Evolutionary conservation across 2,329 filamentous ascomycete genomes (phyloP).

Genomic region (Tolypocladium nubicola): DNA sequence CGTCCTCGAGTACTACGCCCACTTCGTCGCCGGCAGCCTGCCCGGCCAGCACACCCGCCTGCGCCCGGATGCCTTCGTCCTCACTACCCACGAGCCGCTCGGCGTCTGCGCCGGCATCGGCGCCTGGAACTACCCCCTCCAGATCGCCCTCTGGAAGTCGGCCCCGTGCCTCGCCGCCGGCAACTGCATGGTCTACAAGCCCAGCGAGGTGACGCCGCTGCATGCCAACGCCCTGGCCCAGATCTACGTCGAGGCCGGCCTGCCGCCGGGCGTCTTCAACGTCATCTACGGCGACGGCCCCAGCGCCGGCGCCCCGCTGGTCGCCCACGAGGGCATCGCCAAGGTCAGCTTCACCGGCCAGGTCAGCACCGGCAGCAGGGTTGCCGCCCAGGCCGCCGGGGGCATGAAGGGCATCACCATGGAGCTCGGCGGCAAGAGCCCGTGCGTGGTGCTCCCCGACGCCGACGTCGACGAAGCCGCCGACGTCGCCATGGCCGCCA

Average conservation of each 20-base stretch:
- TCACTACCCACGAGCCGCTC: conserved; percentile 70
- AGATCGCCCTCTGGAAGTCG: conserved; percentile 85
- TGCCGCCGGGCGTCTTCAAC: conserved; percentile 79
- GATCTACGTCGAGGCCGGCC: conserved; percentile 67
- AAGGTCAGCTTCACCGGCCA: conserved; percentile 90
- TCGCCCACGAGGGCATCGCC: conserved; percentile 59
- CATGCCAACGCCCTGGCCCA: conserved; percentile 67
- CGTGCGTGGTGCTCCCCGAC: conserved; percentile 70
- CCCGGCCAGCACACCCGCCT: conserved; percentile 72
- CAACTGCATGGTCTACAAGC: conserved; percentile 88
- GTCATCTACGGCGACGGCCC: conserved; percentile 73
- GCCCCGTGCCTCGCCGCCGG: conserved; percentile 76
- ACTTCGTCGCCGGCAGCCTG: conserved; percentile 65
- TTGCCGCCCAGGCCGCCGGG: conserved; percentile 63
- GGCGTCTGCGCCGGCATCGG: conserved; percentile 82
- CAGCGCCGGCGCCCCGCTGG: conserved; percentile 60
- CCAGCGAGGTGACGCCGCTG: conserved; percentile 78
- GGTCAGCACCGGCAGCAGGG: conserved; percentile 72
- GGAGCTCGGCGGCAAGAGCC: conserved; percentile 84
- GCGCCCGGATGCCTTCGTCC: conserved; percentile 67
- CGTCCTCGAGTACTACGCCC: conserved; percentile 79
- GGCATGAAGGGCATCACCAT: conserved; percentile 87
- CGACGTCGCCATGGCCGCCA: conserved; percentile 85
- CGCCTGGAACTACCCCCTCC: conserved; percentile 87
- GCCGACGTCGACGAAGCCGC: conserved; percentile 71